Conservation (phyloP, 345 rosid genomes). For the Bruguiera parviflora region DNA sequence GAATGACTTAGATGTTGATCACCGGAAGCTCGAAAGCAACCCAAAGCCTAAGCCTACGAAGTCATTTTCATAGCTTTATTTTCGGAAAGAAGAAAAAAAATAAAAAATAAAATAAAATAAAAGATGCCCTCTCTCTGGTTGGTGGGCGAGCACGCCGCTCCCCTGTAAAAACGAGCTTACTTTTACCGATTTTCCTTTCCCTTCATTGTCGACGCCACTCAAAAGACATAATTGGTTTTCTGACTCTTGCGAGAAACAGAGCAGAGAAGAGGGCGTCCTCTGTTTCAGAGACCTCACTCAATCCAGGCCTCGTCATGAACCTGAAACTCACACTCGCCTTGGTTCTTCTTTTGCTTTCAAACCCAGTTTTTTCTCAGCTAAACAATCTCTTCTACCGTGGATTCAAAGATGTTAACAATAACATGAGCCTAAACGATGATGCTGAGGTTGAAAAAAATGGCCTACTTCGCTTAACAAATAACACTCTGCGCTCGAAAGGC, state of each 20-base stretch:
- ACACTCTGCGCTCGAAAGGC: slow-evolving; percentile 47
- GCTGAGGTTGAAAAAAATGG: slow-evolving; percentile 54
- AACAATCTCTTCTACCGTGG: slow-evolving; percentile 20
- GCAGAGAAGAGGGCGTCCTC: slow-evolving; percentile 6
- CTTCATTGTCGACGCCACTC: too few species aligned
- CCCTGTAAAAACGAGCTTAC: too few species aligned
- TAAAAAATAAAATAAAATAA: too few species aligned
- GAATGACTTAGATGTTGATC: too few species aligned
- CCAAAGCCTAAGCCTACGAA: too few species aligned
- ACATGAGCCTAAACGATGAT: slow-evolving; percentile 44
- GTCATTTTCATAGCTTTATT: too few species aligned
- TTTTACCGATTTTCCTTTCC: too few species aligned
- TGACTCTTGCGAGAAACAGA: background rate
- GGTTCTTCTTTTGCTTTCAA: background rate
- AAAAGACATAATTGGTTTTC: too few species aligned
- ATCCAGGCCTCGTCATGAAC: background rate
- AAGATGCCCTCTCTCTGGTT: too few species aligned
- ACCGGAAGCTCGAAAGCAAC: too few species aligned
- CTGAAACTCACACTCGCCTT: background rate
- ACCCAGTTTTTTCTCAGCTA: slow-evolving; percentile 17
- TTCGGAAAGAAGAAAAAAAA: too few species aligned
- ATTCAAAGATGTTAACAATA: slow-evolving; percentile 12
- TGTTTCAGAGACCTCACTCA: background rate
- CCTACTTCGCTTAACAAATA: slow-evolving; percentile 54
- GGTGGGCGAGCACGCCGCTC: too few species aligned